Percentiles rank a stretch among this genome's conserved stretches.
Conservation (phyloP, 768 basidiomycete genomes). For the Cystobasidium tubakii region DNA sequence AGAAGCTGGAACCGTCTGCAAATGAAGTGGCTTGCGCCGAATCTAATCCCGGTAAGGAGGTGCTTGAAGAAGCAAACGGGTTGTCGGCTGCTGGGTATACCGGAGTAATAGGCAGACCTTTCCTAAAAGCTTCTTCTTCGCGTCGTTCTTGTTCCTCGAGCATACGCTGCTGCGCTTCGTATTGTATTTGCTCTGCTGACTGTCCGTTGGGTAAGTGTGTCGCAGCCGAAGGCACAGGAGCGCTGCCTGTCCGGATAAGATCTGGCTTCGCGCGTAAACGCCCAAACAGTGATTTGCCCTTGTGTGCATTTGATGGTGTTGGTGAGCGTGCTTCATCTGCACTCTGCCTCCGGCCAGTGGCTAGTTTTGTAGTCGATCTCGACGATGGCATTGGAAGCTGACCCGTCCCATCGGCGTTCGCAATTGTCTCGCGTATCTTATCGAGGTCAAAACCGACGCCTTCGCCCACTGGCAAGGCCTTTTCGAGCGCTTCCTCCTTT, state of each 20-base stretch:
- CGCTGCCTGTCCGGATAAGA: background rate
- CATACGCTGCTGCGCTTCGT: conserved; percentile 10
- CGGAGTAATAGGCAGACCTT: background rate
- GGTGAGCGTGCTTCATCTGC: background rate
- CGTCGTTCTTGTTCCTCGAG: conserved; percentile 8
- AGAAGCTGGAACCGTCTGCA: background rate
- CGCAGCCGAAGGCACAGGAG: background rate
- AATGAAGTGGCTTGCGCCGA: background rate
- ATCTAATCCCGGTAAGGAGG: background rate
- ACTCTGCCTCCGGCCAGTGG: background rate
- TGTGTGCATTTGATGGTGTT: background rate
- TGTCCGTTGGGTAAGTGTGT: background rate
- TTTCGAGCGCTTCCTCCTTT: background rate
- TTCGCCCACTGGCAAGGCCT: background rate
- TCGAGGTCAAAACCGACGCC: conserved; percentile 40
- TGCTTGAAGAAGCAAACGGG: conserved; percentile 2
- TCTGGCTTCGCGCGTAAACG: background rate
- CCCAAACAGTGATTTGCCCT: background rate
- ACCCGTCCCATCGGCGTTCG: conserved; percentile 29
- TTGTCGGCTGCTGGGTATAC: background rate
- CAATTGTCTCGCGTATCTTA: conserved; percentile 42
- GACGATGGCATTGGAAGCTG: conserved; percentile 1
- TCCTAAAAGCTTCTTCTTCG: conserved; percentile 20
- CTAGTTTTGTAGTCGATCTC: background rate
- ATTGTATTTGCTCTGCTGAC: background rate